These are phyloP conservation scores for Botrytis cinerea DNA, from an alignment of 2,329 filamentous ascomycete genomes.

Conservation along the genomic window DNA sequence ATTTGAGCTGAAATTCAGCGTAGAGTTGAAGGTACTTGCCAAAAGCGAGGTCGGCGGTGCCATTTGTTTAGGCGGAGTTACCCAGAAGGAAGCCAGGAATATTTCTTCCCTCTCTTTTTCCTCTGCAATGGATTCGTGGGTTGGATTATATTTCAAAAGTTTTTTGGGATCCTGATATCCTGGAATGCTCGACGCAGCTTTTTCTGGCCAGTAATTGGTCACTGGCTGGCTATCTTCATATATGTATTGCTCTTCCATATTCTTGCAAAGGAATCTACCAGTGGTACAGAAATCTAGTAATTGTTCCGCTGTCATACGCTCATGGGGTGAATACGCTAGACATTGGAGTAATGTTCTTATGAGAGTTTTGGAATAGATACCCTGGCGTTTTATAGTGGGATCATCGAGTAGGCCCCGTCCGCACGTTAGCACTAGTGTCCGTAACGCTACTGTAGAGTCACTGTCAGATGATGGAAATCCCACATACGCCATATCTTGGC, in stretches of 20 bases:
- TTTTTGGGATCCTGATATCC: neutral
- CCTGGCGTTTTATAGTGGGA: neutral
- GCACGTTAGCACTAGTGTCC: neutral
- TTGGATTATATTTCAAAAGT: neutral
- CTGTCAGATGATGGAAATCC: conserved; percentile 1
- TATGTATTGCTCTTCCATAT: neutral
- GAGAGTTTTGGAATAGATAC: conserved; percentile 10
- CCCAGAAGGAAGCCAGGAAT: neutral
- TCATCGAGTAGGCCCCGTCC: conserved; percentile 1
- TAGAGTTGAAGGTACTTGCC: neutral
- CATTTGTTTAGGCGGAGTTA: neutral
- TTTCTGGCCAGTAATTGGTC: conserved; percentile 2
- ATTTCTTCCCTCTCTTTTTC: neutral
- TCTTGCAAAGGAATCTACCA: neutral
- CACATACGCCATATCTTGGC: neutral
- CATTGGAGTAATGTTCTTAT: neutral
- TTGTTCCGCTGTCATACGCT: conserved; percentile 2
- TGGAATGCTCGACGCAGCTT: neutral
- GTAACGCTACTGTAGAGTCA: neutral
- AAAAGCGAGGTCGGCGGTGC: neutral
- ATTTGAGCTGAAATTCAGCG: neutral
- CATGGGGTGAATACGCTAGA: neutral
- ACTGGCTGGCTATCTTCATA: neutral
- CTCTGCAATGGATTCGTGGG: neutral
- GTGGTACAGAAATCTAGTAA: neutral